These are phyloP conservation scores for Pythium dissimile DNA, from an alignment of 352 stramenopile genomes.

Conservation along the genomic window DNA sequence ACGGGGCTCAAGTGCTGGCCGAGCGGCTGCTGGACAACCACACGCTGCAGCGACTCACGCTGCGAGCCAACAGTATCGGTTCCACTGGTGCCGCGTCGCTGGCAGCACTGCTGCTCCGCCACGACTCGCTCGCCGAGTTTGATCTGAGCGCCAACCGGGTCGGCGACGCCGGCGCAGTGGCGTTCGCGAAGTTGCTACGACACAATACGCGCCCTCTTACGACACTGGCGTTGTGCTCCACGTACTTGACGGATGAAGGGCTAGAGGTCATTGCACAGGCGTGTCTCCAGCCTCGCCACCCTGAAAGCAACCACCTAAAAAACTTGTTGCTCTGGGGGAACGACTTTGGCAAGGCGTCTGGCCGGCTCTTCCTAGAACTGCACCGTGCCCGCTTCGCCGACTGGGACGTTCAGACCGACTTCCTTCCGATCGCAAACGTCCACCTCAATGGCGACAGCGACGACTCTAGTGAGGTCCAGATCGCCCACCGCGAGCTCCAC, in stretches of 20 bases:
- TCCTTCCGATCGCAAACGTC: constrained; percentile 35
- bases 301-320: constrained; percentile 25
- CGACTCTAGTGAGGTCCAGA: constrained; percentile 27
- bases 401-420: constrained; percentile 53
- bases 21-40: constrained; percentile 68
- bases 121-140: constrained; percentile 46
- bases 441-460: constrained; percentile 18
- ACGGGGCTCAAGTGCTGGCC: constrained; percentile 63
- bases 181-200: constrained; percentile 54
- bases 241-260: constrained; percentile 54
- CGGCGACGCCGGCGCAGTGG: constrained; percentile 40
- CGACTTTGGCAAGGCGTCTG: constrained; percentile 45
- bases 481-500: constrained; percentile 45
- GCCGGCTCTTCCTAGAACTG: constrained; percentile 38
- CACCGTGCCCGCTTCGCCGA: constrained; percentile 34
- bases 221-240: constrained; percentile 48
- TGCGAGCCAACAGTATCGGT: constrained; percentile 68
- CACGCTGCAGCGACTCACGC: constrained; percentile 46
- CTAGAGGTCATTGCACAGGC: constrained; percentile 37
- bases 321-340: constrained; percentile 69
- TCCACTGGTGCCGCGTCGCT: constrained; percentile 50
- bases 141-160: constrained; percentile 70
- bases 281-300: constrained; percentile 33
- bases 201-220: constrained; percentile 37
- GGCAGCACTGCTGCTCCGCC: constrained; percentile 48